Evolutionary conservation across 192 early-diverging fungal species (phyloP).

Genomic region (Backusella liffmaniae): DNA sequence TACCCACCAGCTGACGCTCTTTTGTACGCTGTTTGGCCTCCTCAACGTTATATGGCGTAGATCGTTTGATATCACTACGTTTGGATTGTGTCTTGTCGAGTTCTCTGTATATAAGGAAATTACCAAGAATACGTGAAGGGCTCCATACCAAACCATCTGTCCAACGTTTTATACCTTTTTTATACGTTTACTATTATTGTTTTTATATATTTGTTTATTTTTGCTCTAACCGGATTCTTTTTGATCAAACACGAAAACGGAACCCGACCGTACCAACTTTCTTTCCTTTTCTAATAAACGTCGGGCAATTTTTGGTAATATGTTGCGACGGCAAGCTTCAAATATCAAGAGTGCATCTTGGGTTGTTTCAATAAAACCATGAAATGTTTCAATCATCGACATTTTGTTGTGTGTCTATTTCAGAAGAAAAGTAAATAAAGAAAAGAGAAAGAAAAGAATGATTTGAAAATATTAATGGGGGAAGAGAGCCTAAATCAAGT

Average conservation of each 20-base stretch:
- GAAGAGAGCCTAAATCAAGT: background rate
- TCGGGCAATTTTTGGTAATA: background rate
- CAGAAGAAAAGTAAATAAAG: background rate
- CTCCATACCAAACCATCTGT: conserved; percentile 83
- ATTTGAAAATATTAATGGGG: background rate
- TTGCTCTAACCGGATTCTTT: background rate
- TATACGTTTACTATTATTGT: background rate
- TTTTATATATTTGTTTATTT: background rate
- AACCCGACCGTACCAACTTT: background rate
- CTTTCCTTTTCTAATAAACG: background rate
- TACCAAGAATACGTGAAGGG: conserved; percentile 78
- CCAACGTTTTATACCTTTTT: conserved; percentile 74
- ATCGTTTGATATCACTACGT: background rate
- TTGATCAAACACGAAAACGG: conserved; percentile 1
- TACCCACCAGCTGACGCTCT: conserved; percentile 42
- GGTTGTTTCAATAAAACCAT: background rate
- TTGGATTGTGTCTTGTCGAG: conserved; percentile 36
- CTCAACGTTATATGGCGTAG: background rate
- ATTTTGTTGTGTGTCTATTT: background rate
- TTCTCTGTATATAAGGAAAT: conserved; percentile 81
- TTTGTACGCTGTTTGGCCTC: conserved; percentile 39
- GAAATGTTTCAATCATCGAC: background rate
- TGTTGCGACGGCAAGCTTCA: background rate
- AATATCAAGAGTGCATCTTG: conserved; percentile 6
- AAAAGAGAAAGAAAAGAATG: background rate